Conservation (phyloP, 2,329 filamentous ascomycete species). For the Talaromyces sp. region DNA sequence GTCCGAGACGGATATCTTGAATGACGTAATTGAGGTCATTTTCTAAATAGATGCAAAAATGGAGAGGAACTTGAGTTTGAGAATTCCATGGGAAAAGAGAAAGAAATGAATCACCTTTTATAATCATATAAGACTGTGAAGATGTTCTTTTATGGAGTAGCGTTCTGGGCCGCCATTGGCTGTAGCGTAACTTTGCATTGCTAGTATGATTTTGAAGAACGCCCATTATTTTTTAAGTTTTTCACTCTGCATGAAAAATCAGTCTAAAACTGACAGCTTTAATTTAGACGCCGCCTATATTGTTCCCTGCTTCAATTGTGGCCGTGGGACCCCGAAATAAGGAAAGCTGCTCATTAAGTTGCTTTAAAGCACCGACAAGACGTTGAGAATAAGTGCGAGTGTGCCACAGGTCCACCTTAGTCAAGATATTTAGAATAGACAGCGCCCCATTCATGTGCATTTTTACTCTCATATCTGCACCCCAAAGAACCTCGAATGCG, state of each 20-base stretch:
- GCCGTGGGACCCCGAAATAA: neutral
- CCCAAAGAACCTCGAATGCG: constrained; percentile 13
- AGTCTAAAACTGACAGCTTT: neutral
- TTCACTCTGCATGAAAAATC: neutral
- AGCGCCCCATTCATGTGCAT: neutral
- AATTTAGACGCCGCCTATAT: neutral
- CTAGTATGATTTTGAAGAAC: neutral
- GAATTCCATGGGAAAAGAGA: neutral
- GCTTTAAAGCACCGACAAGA: neutral
- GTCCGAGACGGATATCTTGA: constrained; percentile 6
- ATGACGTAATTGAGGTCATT: neutral
- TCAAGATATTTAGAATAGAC: neutral
- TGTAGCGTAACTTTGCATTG: neutral
- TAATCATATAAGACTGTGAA: neutral
- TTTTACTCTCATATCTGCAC: neutral
- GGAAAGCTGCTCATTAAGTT: neutral
- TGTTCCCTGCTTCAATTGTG: neutral
- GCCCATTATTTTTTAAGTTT: neutral
- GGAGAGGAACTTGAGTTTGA: neutral
- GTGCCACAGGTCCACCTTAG: neutral
- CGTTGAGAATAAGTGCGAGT: neutral
- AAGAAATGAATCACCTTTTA: neutral
- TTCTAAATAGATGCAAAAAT: neutral
- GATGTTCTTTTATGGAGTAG: neutral
- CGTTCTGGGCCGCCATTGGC: neutral